Base-by-base conservation (phyloP, 164 flowering plant genomes). In the Malania oleifera region DNA sequence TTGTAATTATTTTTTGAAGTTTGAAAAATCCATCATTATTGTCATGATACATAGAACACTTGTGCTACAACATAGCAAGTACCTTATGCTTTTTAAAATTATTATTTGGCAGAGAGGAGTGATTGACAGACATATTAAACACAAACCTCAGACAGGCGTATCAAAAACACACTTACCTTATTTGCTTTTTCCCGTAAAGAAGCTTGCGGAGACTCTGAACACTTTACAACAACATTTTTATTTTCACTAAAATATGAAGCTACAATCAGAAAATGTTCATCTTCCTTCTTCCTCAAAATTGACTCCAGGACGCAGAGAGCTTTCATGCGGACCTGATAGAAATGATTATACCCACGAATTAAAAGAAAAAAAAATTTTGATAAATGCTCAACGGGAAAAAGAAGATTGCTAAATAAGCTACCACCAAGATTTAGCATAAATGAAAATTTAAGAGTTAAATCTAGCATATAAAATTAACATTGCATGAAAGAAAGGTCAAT, bases 241-340 rank as follows among this genome's bases (percentile, higher is more conserved):
- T 86, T 88, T 39, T 91, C 95, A 68, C 70, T 61, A 64, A 91
- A 91, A 73, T 81, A 95, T 35, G 89, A 77, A 22, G 74, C 78
- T n/a, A 95, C 69, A 51, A 68, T 44, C 5, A 75, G 55, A 74
- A 88, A 88, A 56, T 70, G 77, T 3, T 73, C 80, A 26, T 82
- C 90, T 54, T 90, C 95, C 69, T 75, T 82, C 65, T 73, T 90
- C 75, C 96, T 86, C 70, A 95, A 69, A 59, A 95, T 69, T 63
- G 97, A 77, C 68, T 95, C 99, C 56, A 95, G 95, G 41, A 91
- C 87, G 70, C 95, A 95, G 6, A 81, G 63, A 58, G 96, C 96
- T 76, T 84, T 95, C 91, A 88, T 72, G 31, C 95, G 93, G 17
- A 88, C 89, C 99, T 95, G 77, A 49, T 18, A 68, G 40, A 37